Base-by-base conservation (phyloP, 768 basidiomycete species). In the Hypholoma sublateritium region DNA sequence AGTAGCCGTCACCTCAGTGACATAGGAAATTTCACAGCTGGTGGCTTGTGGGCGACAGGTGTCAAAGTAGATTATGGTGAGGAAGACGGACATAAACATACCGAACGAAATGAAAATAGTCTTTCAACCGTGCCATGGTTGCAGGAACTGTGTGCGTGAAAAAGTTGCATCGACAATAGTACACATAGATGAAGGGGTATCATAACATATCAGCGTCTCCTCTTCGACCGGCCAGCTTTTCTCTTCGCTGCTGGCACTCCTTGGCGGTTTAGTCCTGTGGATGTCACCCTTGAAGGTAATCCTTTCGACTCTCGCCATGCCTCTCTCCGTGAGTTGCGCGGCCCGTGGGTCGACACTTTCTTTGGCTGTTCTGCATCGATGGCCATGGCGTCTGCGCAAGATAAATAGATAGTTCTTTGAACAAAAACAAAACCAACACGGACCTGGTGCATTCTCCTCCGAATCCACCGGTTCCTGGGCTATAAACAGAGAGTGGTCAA, bases 241-340 rank as follows among this genome's bases (percentile, higher is more conserved):
- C 86, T 77, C 53, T 80, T 76, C 34, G 80, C 87, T 39, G 82
- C 82, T 14, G 83, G 55, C 12, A 73, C 74, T 32, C 88, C 89
- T 67, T 91, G 87, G 36, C 85, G 79, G 65, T 89, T 91, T 78
- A 86, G 80, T 34, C 80, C 83, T 39, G 69, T 75, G 8, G 78
- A 68, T 58, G 76, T 77, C 7, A 82, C 77, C 61, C 81, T 69
- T 22, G 84, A 72, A 7, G 75, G 66, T 70, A 91, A 65, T 28
- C 93, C 93, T 68, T 93, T 95, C 21, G 92, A 87, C 55, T 73
- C 74, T 67, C 92, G 77, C 93, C 93, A 95, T 61, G 85, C 78
- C 68, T 93, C 93, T 60, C 90, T 79, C 58, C 93, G 77, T 47
- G 90, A 89, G 49, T 79, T 76, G 32, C 92, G 84, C 2, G 87